Conservation (phyloP, 306 rosid genomes). For the Prunus mume region DNA sequence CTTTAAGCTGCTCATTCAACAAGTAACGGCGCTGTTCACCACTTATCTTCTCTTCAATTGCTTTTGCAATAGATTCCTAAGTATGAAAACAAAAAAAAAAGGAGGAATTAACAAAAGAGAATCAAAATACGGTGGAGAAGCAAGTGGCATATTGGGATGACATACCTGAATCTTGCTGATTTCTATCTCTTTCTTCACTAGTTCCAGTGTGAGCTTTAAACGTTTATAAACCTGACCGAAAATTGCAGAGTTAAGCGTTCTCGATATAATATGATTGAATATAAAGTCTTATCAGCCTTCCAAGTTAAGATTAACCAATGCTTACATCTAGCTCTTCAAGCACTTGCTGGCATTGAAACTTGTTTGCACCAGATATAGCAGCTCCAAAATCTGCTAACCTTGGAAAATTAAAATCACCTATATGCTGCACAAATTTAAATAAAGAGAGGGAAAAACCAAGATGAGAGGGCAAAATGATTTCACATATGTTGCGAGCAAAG, state of each 20-base stretch:
- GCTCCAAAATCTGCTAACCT: conserved; percentile 99
- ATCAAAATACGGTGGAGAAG: conserved; percentile 17
- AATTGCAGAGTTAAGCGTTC: conserved; percentile 6
- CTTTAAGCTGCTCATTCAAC: conserved; percentile 94
- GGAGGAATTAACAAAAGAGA: conserved; percentile 5
- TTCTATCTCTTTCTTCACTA: conserved; percentile 99
- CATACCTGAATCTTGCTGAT: conserved; percentile 93
- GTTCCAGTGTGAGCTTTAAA: conserved; percentile 83
- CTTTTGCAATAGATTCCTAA: conserved; percentile 97
- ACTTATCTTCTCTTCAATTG: conserved; percentile 97
- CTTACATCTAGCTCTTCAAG: conserved; percentile 99
- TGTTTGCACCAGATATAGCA: conserved; percentile 99
- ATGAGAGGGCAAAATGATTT: background rate
- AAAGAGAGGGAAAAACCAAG: background rate
- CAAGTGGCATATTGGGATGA: conserved; percentile 9
- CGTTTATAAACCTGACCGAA: conserved; percentile 76
- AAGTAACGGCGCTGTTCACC: conserved; percentile 97
- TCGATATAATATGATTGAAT: conserved; percentile 15
- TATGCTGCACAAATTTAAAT: conserved; percentile 64
- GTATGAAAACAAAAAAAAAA: conserved; percentile 2
- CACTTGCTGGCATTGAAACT: conserved; percentile 90
- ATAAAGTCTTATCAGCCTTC: conserved; percentile 7
- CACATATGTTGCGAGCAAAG: background rate
- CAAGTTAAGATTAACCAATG: conserved; percentile 15
- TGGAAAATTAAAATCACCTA: conserved; percentile 94